Evolutionary conservation across 495 filamentous ascomycete genomes (phyloP), one percentile per base, ranked within the genome.

Genomic region (Talaromyces borbonicus): DNA sequence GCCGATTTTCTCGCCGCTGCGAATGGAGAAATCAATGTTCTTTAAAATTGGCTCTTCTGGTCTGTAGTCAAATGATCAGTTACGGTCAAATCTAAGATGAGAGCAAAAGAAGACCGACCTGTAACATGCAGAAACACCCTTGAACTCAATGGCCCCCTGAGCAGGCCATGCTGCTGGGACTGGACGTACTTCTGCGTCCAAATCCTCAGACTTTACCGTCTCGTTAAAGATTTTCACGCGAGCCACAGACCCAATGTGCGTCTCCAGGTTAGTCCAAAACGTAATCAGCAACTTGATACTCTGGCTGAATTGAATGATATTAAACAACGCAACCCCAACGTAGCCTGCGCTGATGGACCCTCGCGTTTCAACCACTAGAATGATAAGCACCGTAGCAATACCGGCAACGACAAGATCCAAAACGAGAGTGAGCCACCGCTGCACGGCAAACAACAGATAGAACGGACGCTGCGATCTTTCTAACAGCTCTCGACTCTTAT

Each of bases 341-440:
- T 66, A 73, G 4, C 71, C 75, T 4, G 67, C 66, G 40, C 63
- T 68, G 9, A 73, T 43, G 12, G 59, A 56, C 6, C 66, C 68
- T 52, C 67, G 60, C 7, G 76, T 56, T 3, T 53, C 49, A 0
- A 72, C 66, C 2, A 73, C 67, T 0, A 77, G 55, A 14, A 67
- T 50, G 19, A 72, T 68, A 35, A 78, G 50, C 22, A 77, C 47
- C 9, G 73, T 59, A 0, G 74, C 74, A 20, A 87, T 73, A 26
- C 74, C 65, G 2, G 78, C 70, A 46, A 73, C 65, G 1, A 87
- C 62, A 1, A 83, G 48, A 11, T 78, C 59, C 68, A 87, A 74
- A 11, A 81, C 71, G 57, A 82, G 71, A 8, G 67, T 72, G 54
- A 90, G 68, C 82, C 85, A 88, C 29, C 81, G 68, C 76, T 85